Base-by-base conservation (phyloP, 176 grass and related monocot species). In the Juncus effusus region DNA sequence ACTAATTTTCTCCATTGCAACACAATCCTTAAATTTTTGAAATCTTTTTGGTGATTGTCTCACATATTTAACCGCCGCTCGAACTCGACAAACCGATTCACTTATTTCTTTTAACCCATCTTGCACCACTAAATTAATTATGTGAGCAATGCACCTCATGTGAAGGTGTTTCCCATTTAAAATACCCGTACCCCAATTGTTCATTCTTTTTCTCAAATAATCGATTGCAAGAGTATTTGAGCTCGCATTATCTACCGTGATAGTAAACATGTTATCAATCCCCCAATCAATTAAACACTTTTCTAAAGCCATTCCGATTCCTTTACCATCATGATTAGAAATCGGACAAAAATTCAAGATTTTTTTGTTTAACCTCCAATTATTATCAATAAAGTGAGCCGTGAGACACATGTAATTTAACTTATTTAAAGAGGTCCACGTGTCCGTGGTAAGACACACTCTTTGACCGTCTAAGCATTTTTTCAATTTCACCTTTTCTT, bases 301-400 rank as follows among this genome's bases (percentile, higher is more conserved):
- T 28, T 28, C 19, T 28, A 28, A 28, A 28, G 19, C 19, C 19
- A 28, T 28, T 28, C 19, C 19, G 19, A 74, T 74, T 35, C 35
- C 45, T n/a, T 74, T 56, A 10, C 70, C 70, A n/a, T 74, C 36
- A 28, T 74, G 53, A 74, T 57, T 74, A 41, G 37, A 74, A 42
- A 44, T 62, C 28, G 54, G 37, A 74, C 7, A 41, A 28, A 28
- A 28, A 28, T 28, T 28, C 19, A 28, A 28, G 19, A 28, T 28
- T 28, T 28, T 28, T 28, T 28, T 28, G 19, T 28, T 28, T 28
- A 28, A 28, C 19, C 19, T 28, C 19, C 19, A 28, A 28, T 28
- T 19, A 44, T 28, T 38, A 67, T 67, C 63, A 67, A 67, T 67
- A 8, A 15, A 67, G 36, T 67, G 63, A 10, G 63, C 63, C 44